Percentiles rank a stretch among this genome's conserved stretches.
Conservation (phyloP, 805 yeast species). For the Metschnikowia similis region DNA sequence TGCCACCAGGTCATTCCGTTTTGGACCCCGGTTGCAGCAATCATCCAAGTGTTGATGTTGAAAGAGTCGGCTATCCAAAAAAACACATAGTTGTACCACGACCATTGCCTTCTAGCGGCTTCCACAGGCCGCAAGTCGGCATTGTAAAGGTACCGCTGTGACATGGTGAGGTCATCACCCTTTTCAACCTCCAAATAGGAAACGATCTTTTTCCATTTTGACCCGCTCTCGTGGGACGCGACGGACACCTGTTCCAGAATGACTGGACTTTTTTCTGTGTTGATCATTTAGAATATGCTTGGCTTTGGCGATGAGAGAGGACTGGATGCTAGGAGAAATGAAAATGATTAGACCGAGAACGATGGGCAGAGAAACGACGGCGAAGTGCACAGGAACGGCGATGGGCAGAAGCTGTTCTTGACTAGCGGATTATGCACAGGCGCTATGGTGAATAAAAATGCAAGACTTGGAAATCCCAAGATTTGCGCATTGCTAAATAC, state of each 20-base stretch:
- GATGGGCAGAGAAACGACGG: too few relatives aligned
- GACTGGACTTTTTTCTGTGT: conserved; percentile 1
- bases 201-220: conserved; percentile 25
- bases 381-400: too few relatives aligned
- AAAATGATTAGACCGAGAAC: too few relatives aligned
- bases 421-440: too few relatives aligned
- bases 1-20: conserved; percentile 82
- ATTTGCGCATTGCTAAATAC: not conserved
- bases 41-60: conserved; percentile 87
- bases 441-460: too few relatives aligned
- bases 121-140: conserved; percentile 80
- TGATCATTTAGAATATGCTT: not conserved
- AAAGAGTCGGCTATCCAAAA: conserved; percentile 90
- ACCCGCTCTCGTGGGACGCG: conserved; percentile 59
- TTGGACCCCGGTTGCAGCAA: conserved; percentile 78
- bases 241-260: conserved; percentile 6
- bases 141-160: conserved; percentile 67
- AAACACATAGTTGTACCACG: conserved; percentile 73
- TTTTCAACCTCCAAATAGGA: conserved; percentile 28
- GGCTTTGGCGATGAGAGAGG: too few relatives aligned
- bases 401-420: too few relatives aligned
- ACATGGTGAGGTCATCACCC: conserved; percentile 42
- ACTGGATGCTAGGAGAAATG: too few relatives aligned
- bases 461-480: not conserved
- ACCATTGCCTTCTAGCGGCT: conserved; percentile 71